Conservation (phyloP, 1,139 yeast genomes). For the Kluyveromyces sp. region DNA sequence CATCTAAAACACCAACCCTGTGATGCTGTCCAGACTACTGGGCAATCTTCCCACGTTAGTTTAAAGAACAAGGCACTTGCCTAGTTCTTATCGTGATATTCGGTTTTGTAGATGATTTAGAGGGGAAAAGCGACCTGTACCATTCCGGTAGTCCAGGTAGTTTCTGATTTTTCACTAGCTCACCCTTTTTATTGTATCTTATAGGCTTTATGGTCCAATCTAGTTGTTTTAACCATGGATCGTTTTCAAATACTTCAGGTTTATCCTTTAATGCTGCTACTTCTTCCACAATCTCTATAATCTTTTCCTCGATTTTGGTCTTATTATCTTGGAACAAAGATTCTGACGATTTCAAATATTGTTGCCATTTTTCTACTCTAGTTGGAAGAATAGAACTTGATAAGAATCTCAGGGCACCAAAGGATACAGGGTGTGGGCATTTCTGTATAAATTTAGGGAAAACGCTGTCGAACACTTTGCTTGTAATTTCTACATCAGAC, state of each 20-base stretch:
- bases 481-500: slow-evolving; percentile 71
- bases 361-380: slow-evolving; percentile 56
- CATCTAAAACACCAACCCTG: slow-evolving; percentile 89
- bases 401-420: slow-evolving; percentile 76
- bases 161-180: slow-evolving; percentile 70
- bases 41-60: slow-evolving; percentile 79
- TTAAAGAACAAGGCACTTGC: slow-evolving; percentile 61
- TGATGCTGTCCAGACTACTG: slow-evolving; percentile 69
- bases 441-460: slow-evolving; percentile 59
- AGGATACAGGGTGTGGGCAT: slow-evolving; percentile 92
- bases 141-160: slow-evolving; percentile 91
- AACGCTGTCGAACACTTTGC: slow-evolving; percentile 55
- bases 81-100: slow-evolving; percentile 67
- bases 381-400: slow-evolving; percentile 80
- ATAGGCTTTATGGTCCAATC: slow-evolving; percentile 73
- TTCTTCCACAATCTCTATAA: slow-evolving; percentile 54
- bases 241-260: slow-evolving; percentile 34
- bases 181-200: slow-evolving; percentile 61
- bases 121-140: slow-evolving; percentile 69
- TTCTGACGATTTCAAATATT: slow-evolving; percentile 67
- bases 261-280: slow-evolving; percentile 39
- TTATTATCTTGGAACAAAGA: slow-evolving; percentile 52
- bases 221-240: slow-evolving; percentile 86
- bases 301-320: slow-evolving; percentile 47
- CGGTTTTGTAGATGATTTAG: slow-evolving; percentile 37